Evolutionary conservation across 306 rosid genomes (phyloP).

Genomic region (Rubus parviflorus): DNA sequence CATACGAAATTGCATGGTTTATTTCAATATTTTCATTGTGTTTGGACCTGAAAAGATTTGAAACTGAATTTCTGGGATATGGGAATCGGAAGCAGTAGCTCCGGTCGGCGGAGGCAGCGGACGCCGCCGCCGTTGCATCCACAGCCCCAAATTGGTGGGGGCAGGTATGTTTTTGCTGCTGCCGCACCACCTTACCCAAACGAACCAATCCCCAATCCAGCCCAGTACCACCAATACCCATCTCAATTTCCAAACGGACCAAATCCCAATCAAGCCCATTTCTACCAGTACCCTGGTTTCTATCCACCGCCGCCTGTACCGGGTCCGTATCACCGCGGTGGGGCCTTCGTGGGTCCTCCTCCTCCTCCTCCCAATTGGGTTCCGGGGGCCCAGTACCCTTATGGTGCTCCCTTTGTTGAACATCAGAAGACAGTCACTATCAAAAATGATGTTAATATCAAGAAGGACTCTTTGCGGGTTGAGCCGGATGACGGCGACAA

Average conservation of each 20-base stretch:
- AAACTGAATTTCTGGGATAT: slow-evolving; percentile 17
- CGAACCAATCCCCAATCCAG: slow-evolving; percentile 22
- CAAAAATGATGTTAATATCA: slow-evolving; percentile 44
- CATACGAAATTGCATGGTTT: too few species aligned
- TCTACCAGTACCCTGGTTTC: slow-evolving; percentile 24
- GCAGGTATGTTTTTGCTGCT: slow-evolving; percentile 11
- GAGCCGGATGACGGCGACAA: slow-evolving; percentile 48
- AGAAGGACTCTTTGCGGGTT: slow-evolving; percentile 39
- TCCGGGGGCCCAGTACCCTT: slow-evolving; percentile 24
- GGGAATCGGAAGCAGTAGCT: slow-evolving; percentile 39
- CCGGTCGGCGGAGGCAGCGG: slow-evolving; percentile 30
- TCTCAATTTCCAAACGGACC: slow-evolving; percentile 17
- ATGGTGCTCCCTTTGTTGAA: slow-evolving; percentile 29
- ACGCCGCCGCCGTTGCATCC: slow-evolving; percentile 16
- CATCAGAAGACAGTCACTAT: slow-evolving; percentile 44
- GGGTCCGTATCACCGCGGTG: slow-evolving; percentile 17
- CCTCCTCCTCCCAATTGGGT: neutral
- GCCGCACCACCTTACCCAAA: slow-evolving; percentile 29
- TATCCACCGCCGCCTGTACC: slow-evolving; percentile 28
- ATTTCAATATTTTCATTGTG: too few species aligned
- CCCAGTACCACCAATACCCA: slow-evolving; percentile 21
- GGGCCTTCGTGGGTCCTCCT: slow-evolving; percentile 7
- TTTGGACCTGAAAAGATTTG: neutral
- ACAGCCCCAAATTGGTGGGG: slow-evolving; percentile 15
- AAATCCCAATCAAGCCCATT: slow-evolving; percentile 27